Conservation (phyloP, 2,329 filamentous ascomycete genomes). For the Neonectria coccinea region DNA sequence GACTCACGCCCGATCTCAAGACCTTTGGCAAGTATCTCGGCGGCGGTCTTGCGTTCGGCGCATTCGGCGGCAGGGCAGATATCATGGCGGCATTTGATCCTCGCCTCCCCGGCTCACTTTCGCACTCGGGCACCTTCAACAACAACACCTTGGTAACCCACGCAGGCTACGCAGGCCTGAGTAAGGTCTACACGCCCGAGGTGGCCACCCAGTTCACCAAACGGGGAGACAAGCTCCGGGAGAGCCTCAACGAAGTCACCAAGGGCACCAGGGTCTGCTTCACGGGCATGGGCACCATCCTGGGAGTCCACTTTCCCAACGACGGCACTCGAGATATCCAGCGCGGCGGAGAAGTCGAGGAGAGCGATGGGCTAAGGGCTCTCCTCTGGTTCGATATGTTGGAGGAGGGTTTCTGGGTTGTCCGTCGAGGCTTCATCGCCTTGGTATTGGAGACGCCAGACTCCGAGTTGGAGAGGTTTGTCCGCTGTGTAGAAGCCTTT, state of each 20-base stretch:
- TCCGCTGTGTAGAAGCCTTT: slow-evolving; percentile 52
- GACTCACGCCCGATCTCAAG: slow-evolving; percentile 69
- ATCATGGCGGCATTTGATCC: slow-evolving; percentile 71
- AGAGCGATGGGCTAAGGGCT: slow-evolving; percentile 51
- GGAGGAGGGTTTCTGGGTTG: slow-evolving; percentile 57
- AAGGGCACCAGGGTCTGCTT: slow-evolving; percentile 53
- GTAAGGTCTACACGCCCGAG: slow-evolving; percentile 51
- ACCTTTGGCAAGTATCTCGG: slow-evolving; percentile 76
- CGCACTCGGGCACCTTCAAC: slow-evolving; percentile 75
- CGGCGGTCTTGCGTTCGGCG: slow-evolving; percentile 74
- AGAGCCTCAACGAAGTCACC: slow-evolving; percentile 47
- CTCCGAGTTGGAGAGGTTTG: slow-evolving; percentile 56
- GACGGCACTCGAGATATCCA: slow-evolving; percentile 44
- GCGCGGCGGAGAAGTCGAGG: slow-evolving; percentile 47
- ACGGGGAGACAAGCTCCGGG: slow-evolving; percentile 47
- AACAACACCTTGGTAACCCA: slow-evolving; percentile 73
- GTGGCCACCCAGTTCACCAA: slow-evolving; percentile 48
- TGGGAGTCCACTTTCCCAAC: slow-evolving; percentile 53
- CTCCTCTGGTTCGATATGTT: slow-evolving; percentile 62
- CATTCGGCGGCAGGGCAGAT: slow-evolving; percentile 70
- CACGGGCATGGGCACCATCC: slow-evolving; percentile 52
- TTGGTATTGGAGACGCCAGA: slow-evolving; percentile 54
- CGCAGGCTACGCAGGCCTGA: slow-evolving; percentile 60
- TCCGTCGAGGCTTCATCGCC: slow-evolving; percentile 55
- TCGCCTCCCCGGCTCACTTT: slow-evolving; percentile 52